phyloP scores from a whole-genome alignment of 2,329 filamentous ascomycete species.

The Neoascochyta sp. region DNA sequence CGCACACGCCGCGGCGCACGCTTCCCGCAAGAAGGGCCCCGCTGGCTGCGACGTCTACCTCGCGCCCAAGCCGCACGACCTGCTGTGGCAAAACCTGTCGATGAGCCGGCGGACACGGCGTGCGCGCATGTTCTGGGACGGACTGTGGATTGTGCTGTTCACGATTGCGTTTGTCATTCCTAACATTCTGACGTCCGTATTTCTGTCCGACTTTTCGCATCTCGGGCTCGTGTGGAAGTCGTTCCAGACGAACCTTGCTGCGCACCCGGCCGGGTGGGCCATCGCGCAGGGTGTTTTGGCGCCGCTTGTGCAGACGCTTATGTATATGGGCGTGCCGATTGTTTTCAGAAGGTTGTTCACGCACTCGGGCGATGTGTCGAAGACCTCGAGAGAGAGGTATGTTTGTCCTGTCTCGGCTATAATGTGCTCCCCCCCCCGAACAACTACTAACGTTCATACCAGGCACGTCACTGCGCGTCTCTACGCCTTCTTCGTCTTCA shows the following conservation, averaged over 20 bases:
- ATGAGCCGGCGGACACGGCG: slow-evolving; percentile 65
- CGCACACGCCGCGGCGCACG: slow-evolving; percentile 77
- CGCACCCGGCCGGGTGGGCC: slow-evolving; percentile 69
- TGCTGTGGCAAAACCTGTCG: slow-evolving; percentile 92
- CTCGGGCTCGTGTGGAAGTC: slow-evolving; percentile 74
- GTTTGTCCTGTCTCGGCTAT: too few species aligned
- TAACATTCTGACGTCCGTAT: slow-evolving; percentile 91
- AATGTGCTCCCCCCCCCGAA: too few species aligned
- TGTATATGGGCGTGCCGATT: slow-evolving; percentile 82
- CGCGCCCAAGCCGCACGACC: slow-evolving; percentile 81
- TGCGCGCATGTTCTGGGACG: slow-evolving; percentile 72
- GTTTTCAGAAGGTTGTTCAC: slow-evolving; percentile 85
- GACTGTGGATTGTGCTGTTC: slow-evolving; percentile 74
- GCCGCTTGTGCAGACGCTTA: slow-evolving; percentile 77
- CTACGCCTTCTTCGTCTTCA: slow-evolving; percentile 97
- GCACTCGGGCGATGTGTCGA: slow-evolving; percentile 81
- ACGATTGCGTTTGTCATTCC: slow-evolving; percentile 84
- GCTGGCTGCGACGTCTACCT: slow-evolving; percentile 71
- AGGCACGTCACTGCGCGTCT: slow-evolving; percentile 85
- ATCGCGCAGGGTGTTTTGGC: slow-evolving; percentile 88
- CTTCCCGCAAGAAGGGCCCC: slow-evolving; percentile 73
- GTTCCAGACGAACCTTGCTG: slow-evolving; percentile 64
- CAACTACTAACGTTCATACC: too few species aligned
- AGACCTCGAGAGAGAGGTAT: slow-evolving; percentile 77
- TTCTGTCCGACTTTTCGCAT: slow-evolving; percentile 81